phyloP scores from a whole-genome alignment of 169 alveolate species.

The Plasmodium gonderi region DNA sequence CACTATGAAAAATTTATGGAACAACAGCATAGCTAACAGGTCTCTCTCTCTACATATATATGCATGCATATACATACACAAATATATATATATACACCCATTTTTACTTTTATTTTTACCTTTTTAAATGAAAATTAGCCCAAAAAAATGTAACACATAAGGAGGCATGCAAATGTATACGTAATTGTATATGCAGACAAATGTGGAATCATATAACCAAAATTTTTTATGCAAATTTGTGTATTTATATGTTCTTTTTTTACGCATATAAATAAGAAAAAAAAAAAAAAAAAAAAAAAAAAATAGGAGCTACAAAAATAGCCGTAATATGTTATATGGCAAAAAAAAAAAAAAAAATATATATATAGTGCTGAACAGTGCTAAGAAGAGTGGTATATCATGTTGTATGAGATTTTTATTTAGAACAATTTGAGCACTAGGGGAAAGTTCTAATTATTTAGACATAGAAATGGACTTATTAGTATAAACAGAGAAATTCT shows the following conservation, averaged over 20 bases:
- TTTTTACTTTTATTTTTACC: neutral
- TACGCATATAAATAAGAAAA: neutral
- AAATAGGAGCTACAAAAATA: neutral
- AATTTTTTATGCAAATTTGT: neutral
- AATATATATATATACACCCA: too few relatives aligned
- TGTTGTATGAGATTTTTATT: neutral
- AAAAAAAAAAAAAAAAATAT: neutral
- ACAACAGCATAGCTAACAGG: conserved; percentile 66
- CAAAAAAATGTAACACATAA: neutral
- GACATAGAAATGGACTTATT: neutral
- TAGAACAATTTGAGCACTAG: conserved; percentile 2
- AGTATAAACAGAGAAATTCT: neutral
- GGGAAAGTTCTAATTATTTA: neutral
- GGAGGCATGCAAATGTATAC: neutral
- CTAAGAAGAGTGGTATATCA: neutral
- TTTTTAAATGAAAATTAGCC: neutral
- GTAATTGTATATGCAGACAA: neutral
- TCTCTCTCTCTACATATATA: neutral
- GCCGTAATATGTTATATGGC: neutral
- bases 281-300: neutral
- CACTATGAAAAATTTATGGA: conserved; percentile 66
- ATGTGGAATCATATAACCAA: too few relatives aligned
- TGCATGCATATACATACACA: too few relatives aligned
- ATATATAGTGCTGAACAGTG: neutral
- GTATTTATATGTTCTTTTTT: neutral